Evolutionary conservation across 371 early-diverging fungal genomes (phyloP).

Genomic region (Mucor indicus): DNA sequence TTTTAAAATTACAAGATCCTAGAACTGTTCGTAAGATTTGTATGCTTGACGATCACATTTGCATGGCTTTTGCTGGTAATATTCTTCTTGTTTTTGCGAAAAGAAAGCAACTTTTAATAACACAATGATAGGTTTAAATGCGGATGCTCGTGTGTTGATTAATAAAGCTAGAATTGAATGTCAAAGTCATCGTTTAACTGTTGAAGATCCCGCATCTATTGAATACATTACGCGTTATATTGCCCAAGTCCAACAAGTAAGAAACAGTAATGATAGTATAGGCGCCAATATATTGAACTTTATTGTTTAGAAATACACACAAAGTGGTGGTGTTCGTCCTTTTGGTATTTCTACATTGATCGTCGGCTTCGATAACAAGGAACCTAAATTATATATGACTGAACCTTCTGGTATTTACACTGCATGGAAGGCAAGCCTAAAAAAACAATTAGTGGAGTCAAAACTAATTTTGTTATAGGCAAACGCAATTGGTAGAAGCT

Average conservation of each 20-base stretch:
- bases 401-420: constrained; percentile 99
- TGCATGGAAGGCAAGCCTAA: constrained; percentile 85
- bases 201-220: constrained; percentile 96
- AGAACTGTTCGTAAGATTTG: constrained; percentile 96
- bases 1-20: constrained; percentile 94
- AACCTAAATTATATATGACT: constrained; percentile 95
- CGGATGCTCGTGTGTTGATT: constrained; percentile 96
- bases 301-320: constrained; percentile 90
- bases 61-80: constrained; percentile 94
- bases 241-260: constrained; percentile 94
- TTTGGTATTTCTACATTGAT: constrained; percentile 98
- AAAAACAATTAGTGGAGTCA: constrained; percentile 22
- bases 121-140: constrained; percentile 73
- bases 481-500: constrained; percentile 94
- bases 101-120: neutral
- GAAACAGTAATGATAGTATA: neutral
- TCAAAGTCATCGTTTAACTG: constrained; percentile 94
- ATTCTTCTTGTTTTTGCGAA: neutral
- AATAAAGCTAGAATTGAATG: constrained; percentile 98
- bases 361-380: constrained; percentile 89
- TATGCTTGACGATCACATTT: constrained; percentile 95
- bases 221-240: constrained; percentile 98
- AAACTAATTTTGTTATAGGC: constrained; percentile 49
- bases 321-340: constrained; percentile 98
- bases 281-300: neutral